phyloP scores from a whole-genome alignment of 345 rosid species.

The Eucalyptus regnans region DNA sequence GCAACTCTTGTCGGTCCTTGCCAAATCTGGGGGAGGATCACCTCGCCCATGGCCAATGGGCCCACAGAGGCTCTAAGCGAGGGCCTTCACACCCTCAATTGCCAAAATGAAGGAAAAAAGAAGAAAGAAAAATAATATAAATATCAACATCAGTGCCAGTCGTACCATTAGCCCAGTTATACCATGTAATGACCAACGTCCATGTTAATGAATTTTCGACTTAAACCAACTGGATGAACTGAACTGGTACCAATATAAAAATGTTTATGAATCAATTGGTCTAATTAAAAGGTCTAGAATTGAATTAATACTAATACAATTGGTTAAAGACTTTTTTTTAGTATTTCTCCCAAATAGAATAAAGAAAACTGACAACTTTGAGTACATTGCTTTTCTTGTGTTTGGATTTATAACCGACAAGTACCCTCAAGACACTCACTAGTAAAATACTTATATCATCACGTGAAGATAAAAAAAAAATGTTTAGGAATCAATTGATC shows the following conservation, averaged over 20 bases:
- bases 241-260: rapidly evolving
- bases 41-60: background rate
- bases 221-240: rapidly evolving
- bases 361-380: background rate
- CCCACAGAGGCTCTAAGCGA: background rate
- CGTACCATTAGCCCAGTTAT: rapidly evolving
- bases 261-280: background rate
- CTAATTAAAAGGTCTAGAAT: background rate
- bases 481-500: background rate
- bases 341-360: background rate
- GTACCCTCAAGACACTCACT: background rate
- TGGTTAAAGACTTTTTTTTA: background rate
- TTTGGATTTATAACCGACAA: background rate
- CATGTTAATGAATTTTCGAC: rapidly evolving
- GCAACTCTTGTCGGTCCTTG: rapidly evolving
- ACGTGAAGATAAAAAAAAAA: background rate
- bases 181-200: rapidly evolving
- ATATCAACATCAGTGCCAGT: rapidly evolving
- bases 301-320: no score
- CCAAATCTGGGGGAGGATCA: background rate
- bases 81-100: background rate
- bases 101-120: no score
- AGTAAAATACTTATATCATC: background rate
- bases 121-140: no score
- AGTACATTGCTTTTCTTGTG: background rate